Conservation (phyloP, 352 stramenopile genomes). For the Pythium volutum region DNA sequence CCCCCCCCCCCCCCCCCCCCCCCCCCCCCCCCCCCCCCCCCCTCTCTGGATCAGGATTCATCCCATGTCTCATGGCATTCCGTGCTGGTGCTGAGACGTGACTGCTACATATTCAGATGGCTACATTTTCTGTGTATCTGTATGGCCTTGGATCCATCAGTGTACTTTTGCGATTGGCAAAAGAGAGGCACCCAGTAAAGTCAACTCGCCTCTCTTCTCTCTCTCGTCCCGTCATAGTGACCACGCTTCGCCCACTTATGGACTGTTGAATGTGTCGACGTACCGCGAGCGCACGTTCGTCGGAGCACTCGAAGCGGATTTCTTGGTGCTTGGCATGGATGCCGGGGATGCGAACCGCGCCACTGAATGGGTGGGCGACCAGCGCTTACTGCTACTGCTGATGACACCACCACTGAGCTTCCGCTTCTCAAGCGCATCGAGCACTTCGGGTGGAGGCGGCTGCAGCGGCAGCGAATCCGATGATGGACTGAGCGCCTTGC, state of each 20-base stretch:
- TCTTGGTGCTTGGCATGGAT: conserved; percentile 11
- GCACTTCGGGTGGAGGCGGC: conserved; percentile 23
- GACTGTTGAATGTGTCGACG: conserved; percentile 32
- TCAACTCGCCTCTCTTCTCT: no score
- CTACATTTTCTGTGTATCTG: no score
- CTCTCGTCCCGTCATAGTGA: not conserved
- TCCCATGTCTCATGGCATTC: no score
- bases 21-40: no score
- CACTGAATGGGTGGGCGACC: conserved; percentile 2
- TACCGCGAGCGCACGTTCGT: conserved; percentile 24
- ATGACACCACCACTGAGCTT: not conserved
- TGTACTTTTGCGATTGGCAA: no score
- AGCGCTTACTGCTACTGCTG: not conserved
- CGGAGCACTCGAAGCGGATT: not conserved
- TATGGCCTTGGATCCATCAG: no score
- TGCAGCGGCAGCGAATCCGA: conserved; percentile 6
- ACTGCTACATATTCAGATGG: no score
- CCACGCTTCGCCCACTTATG: not conserved
- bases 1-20: no score
- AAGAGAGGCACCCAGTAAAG: no score
- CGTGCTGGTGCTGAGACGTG: no score
- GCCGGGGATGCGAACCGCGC: conserved; percentile 22
- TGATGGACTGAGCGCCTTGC: conserved; percentile 10
- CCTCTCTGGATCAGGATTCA: no score
- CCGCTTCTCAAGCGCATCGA: conserved; percentile 21